A percentile compares a stretch with the other conserved stretches of the same genome.
Evolutionary conservation across 139 green algal species (phyloP).

Genomic region (Ulvella scutata): DNA sequence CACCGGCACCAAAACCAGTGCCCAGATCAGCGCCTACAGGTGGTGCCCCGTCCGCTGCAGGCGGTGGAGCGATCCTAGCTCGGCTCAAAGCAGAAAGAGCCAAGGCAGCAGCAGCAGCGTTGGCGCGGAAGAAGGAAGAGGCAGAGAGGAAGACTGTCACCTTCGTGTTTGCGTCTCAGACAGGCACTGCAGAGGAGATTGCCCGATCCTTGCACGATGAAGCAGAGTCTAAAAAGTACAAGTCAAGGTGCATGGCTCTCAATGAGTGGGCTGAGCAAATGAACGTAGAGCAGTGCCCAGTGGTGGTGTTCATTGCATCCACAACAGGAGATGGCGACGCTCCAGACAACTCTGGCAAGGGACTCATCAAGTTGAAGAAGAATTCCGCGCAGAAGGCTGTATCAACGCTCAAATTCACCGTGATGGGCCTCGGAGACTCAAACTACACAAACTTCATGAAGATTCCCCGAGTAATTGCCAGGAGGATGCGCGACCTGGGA

Average conservation of each 20-base stretch:
- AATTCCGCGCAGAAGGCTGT: slow-evolving; percentile 15
- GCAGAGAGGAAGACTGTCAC: slow-evolving; percentile 9
- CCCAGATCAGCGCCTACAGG: too few species aligned
- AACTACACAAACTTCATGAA: slow-evolving; percentile 94
- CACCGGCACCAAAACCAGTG: too few species aligned
- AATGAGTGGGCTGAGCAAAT: slow-evolving; percentile 56
- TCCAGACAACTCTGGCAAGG: slow-evolving; percentile 76
- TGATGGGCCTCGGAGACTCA: slow-evolving; percentile 84
- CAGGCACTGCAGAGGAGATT: slow-evolving; percentile 80
- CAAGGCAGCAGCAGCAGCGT: background rate
- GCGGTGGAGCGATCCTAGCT: slow-evolving; percentile 37
- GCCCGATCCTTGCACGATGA: slow-evolving; percentile 69
- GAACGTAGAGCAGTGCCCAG: slow-evolving; percentile 2
- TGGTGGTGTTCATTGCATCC: slow-evolving; percentile 34
- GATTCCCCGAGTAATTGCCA: slow-evolving; percentile 49
- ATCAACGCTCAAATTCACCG: slow-evolving; percentile 61
- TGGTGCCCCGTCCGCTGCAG: too few species aligned
- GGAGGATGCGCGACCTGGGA: slow-evolving; percentile 57
- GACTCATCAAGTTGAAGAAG: slow-evolving; percentile 33
- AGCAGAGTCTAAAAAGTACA: slow-evolving; percentile 33
- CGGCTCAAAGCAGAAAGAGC: slow-evolving; percentile 15
- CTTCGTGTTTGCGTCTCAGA: slow-evolving; percentile 83
- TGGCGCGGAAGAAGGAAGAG: background rate
- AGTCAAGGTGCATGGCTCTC: slow-evolving; percentile 36
- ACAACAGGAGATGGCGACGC: slow-evolving; percentile 82